Conservation (phyloP, 371 early-diverging fungal species). For the Rhizopus arrhizus region DNA sequence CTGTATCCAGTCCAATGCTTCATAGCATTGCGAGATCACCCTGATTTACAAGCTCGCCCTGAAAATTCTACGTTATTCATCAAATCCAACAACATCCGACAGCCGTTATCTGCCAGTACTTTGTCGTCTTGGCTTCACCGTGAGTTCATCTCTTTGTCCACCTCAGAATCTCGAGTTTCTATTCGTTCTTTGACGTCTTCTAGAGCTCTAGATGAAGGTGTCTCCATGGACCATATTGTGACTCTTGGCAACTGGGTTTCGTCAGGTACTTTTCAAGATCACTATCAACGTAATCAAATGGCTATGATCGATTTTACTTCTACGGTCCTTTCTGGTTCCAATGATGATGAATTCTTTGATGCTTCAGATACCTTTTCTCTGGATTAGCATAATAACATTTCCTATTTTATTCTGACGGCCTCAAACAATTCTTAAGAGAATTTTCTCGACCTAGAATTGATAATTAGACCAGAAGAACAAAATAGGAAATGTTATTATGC, state of each 20-base stretch:
- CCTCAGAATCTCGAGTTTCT: slow-evolving; percentile 8
- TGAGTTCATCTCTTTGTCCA: slow-evolving; percentile 5
- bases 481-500: background rate
- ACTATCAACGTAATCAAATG: slow-evolving; percentile 19
- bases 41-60: background rate
- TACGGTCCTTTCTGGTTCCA: background rate
- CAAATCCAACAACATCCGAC: background rate
- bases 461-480: background rate
- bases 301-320: slow-evolving; percentile 9
- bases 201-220: slow-evolving; percentile 5
- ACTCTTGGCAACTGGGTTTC: too few species aligned
- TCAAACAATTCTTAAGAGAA: slow-evolving; percentile 10
- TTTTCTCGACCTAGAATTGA: background rate
- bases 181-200: slow-evolving; percentile 20
- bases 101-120: background rate
- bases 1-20: slow-evolving; percentile 1
- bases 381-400: too few species aligned
- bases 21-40: slow-evolving; percentile 7
- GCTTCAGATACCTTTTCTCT: background rate
- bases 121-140: slow-evolving; percentile 14
- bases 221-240: slow-evolving; percentile 14
- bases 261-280: too few species aligned
- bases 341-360: slow-evolving; percentile 5
- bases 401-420: slow-evolving; percentile 11
- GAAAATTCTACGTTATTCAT: background rate